These are phyloP conservation scores for Fusarium sp. DNA, from an alignment of 2,329 filamentous ascomycete genomes.

Conservation along the genomic window DNA sequence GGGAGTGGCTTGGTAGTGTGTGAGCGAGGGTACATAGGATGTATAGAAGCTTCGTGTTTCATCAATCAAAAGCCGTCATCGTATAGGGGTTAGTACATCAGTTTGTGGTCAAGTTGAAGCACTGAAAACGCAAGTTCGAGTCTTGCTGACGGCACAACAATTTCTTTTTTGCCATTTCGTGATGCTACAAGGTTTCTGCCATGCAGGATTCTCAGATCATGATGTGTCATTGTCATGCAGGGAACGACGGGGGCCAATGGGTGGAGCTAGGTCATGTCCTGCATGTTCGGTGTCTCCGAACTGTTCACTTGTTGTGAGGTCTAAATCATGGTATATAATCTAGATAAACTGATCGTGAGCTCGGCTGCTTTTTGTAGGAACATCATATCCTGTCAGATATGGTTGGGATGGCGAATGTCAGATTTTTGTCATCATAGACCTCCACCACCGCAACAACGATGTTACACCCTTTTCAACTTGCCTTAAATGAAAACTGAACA, in stretches of 20 bases:
- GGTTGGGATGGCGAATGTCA: neutral
- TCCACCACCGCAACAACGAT: neutral
- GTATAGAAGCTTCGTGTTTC: rapidly evolving
- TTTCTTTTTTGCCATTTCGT: slow-evolving; percentile 12
- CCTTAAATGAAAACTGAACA: no score
- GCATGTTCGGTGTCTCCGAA: neutral
- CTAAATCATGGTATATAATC: neutral
- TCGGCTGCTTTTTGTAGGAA: neutral
- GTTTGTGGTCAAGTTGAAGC: slow-evolving; percentile 36
- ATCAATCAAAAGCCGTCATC: slow-evolving; percentile 31
- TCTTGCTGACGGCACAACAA: slow-evolving; percentile 37
- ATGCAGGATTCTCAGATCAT: slow-evolving; percentile 11
- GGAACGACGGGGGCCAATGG: neutral
- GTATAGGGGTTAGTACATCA: slow-evolving; percentile 42
- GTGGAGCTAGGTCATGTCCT: neutral
- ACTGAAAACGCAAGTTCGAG: slow-evolving; percentile 42
- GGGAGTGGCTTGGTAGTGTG: neutral
- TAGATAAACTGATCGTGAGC: no score
- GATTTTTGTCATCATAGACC: neutral
- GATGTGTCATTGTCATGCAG: neutral
- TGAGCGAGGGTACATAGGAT: neutral
- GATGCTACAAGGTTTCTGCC: neutral
- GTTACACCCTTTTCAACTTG: neutral
- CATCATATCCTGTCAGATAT: neutral
- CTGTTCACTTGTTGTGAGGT: neutral